Evolutionary conservation across 805 yeast genomes (phyloP).

Genomic region (Candida oleophila): DNA sequence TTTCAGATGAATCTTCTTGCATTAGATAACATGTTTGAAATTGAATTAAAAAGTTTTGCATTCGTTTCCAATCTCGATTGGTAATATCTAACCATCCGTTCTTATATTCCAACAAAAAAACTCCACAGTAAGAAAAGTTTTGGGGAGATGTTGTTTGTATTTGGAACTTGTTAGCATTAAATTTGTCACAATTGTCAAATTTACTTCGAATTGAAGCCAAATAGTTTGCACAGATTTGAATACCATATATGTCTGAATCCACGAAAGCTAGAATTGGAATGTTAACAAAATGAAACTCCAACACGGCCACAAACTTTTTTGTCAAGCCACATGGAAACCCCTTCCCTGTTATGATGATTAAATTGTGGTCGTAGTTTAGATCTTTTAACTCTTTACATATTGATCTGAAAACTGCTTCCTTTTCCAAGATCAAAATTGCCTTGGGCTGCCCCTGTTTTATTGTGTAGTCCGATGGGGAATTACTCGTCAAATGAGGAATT

Average conservation of each 20-base stretch:
- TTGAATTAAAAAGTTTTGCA: constrained; percentile 3
- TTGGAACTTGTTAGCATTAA: constrained; percentile 2
- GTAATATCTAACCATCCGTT: constrained; percentile 25
- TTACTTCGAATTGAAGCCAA: constrained; percentile 11
- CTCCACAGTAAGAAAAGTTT: constrained; percentile 35
- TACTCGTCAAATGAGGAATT: constrained; percentile 2
- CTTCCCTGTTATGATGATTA: constrained; percentile 53
- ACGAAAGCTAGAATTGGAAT: constrained; percentile 48
- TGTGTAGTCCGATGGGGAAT: not conserved
- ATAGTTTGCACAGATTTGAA: constrained; percentile 42
- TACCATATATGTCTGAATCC: constrained; percentile 68
- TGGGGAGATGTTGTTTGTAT: not conserved
- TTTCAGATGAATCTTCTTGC: constrained; percentile 21
- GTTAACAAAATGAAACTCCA: constrained; percentile 24
- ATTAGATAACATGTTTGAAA: constrained; percentile 5
- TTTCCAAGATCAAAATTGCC: constrained; percentile 30
- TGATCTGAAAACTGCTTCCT: constrained; percentile 41
- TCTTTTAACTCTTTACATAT: constrained; percentile 20
- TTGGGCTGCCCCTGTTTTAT: not conserved
- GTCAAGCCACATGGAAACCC: constrained; percentile 68
- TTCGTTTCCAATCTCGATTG: constrained; percentile 2
- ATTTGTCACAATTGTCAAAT: not conserved
- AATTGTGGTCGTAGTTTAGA: constrained; percentile 5
- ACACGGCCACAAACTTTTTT: constrained; percentile 32
- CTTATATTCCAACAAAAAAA: constrained; percentile 36